Base-by-base conservation (phyloP, 345 rosid species). In the Clausena lansium region DNA sequence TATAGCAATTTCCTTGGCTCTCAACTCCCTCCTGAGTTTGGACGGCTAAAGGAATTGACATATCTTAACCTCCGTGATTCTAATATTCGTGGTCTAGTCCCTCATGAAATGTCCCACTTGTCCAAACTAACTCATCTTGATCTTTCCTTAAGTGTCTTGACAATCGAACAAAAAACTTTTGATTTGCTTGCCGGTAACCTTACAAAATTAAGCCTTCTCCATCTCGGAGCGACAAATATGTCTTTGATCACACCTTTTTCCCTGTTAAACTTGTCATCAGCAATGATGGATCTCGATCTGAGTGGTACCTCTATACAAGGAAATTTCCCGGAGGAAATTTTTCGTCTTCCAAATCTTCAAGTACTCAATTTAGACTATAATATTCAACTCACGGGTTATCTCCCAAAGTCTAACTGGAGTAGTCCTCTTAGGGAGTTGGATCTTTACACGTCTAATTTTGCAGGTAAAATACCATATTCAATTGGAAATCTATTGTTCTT, bases 251-350 rank as follows among this genome's bases (percentile, higher is more conserved):
- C 2, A 19, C 64, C 66, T 19, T 5, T n/a, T 58, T 73, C 77
- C 27, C 67, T 75, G 17, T 20, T 58, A 35, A 82, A 76, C 55
- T 17, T 78, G 4, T 77, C 81, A 33, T 41, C 67, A 28, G 62
- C 84, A 32, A 1, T 80, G 33, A 30, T 24, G 14, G 14, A 15
- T 25, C 74, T 85, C 22, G 13, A 38, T 52, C 78, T 83, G 11
- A 0, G 0, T 0, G 0, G 1, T 10, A 74, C 73, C 25, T 0
- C 0, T 4, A 35, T 80, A 24, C 17, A 4, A n/a, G 81, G 82
- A 2, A 57, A 45, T 1, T 70, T 85, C 11, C 83, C 84, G 14
- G 47, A 19, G 6, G 62, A 45, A 7, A 39, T 83, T 35, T 78
- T 76, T 30, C 71, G 2, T 33, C 52, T 71, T 0, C 76, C 70